phyloP scores from a whole-genome alignment of 2,329 filamentous ascomycete species.

The Colletotrichum ledebouriae region DNA sequence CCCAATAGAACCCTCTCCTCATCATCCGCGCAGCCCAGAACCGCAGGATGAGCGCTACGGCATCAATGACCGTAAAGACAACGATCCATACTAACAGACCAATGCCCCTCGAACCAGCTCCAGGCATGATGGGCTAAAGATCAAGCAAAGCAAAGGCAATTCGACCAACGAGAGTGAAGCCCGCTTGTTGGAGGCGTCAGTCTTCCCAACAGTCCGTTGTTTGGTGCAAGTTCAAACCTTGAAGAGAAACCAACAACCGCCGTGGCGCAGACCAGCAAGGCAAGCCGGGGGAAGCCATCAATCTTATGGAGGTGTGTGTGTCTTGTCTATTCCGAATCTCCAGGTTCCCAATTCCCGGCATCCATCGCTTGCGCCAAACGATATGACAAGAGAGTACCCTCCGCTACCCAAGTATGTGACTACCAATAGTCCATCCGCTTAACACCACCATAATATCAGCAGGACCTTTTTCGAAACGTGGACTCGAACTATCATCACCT shows the following conservation, averaged over 20 bases:
- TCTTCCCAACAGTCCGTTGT: neutral
- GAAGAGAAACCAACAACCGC: slow-evolving; percentile 10
- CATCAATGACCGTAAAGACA: slow-evolving; percentile 42
- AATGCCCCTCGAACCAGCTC: slow-evolving; percentile 35
- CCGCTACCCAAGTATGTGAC: too few species aligned
- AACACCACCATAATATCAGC: slow-evolving; percentile 5
- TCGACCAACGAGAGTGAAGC: neutral
- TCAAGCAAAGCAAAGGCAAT: neutral
- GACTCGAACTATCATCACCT: slow-evolving; percentile 24
- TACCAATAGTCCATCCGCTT: neutral
- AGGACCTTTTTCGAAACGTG: slow-evolving; percentile 32
- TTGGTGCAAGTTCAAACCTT: slow-evolving; percentile 12
- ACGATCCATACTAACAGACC: slow-evolving; percentile 37
- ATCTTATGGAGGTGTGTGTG: slow-evolving; percentile 28
- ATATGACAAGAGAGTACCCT: too few species aligned
- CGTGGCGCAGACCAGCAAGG: slow-evolving; percentile 5
- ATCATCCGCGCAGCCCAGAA: slow-evolving; percentile 44
- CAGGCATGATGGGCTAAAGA: slow-evolving; percentile 25
- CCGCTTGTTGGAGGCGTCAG: slow-evolving; percentile 4
- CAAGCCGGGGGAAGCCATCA: slow-evolving; percentile 10
- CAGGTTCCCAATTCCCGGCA: too few species aligned
- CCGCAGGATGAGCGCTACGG: slow-evolving; percentile 42
- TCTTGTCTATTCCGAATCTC: too few species aligned
- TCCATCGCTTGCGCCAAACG: neutral
- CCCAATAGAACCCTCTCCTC: slow-evolving; percentile 43